Base-by-base conservation (phyloP, 1,284 basidiomycete species). In the Sporisorium scitamineum region DNA sequence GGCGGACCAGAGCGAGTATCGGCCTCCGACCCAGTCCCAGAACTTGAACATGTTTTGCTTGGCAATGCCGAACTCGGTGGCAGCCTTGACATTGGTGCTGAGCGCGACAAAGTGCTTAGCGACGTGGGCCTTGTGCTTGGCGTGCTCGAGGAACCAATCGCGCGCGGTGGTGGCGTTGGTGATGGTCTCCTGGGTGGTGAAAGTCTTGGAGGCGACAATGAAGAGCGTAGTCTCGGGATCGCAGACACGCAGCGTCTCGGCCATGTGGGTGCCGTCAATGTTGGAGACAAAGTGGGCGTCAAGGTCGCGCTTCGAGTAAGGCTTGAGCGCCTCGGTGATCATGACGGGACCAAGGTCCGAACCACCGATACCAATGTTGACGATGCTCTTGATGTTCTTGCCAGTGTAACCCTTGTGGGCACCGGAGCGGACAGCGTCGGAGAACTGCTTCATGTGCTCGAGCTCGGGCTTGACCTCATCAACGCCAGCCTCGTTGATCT, bases 21-120 rank as follows among this genome's bases (percentile, higher is more conserved):
- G 91, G 45, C 97, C 96, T 76, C 96, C 96, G 76, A 99, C 96
- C 97, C 97, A 99, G 87, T 99, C 97, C 96, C 96, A 99, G 91
- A 99, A 99, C 86, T 93, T 91, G 91, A 99, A 99, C 95, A 99
- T 99, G 89, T 98, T 98, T 80, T 90, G 89, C 80, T 92, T 87
- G 68, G 92, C 89, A 82, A 99, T 99, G 61, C 96, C 97, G 83
- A 99, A 99, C n/a, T 89, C 91, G 32, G 94, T 94, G 62, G 97
- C 97, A 7, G 93, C 94, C 85, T 92, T 90, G 65, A 93, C 94
- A 88, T 99, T 99, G 75, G 97, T 99, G 83, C 93, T 94, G 66
- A 99, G 91, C 10, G 97, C 96, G 50, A 98, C 95, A 86, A 99
- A 99, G 89, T 99, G 97, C 89, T 98, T 98, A 76, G 96, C 94